These are phyloP conservation scores for Candida loeiensis DNA, from an alignment of 805 yeast genomes.

Conservation along the genomic window DNA sequence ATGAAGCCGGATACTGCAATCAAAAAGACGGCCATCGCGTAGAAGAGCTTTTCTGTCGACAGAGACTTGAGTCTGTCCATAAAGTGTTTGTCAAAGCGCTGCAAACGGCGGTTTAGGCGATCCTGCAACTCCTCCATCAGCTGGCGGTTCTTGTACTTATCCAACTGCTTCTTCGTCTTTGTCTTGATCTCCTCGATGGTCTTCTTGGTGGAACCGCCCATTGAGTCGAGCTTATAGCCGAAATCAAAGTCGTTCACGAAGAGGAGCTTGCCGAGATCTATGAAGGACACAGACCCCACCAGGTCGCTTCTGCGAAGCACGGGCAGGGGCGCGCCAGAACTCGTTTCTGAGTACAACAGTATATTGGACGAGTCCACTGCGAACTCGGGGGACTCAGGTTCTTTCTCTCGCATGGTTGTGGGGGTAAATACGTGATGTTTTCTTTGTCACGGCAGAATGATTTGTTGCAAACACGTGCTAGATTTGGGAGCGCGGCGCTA, in stretches of 20 bases:
- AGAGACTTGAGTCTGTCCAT: constrained; percentile 33
- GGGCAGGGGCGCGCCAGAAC: constrained; percentile 2
- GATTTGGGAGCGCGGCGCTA: neutral
- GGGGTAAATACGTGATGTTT: neutral
- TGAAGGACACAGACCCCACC: constrained; percentile 25
- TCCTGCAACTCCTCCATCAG: constrained; percentile 32
- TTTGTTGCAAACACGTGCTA: neutral
- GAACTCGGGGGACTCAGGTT: neutral
- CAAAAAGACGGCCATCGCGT: constrained; percentile 64
- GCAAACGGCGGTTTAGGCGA: constrained; percentile 26
- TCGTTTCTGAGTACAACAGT: constrained; percentile 3
- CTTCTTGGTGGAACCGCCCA: constrained; percentile 35
- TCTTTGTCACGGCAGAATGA: neutral
- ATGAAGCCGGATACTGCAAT: constrained; percentile 71
- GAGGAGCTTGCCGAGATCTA: constrained; percentile 36
- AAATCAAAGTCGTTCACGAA: constrained; percentile 42
- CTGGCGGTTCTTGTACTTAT: constrained; percentile 20
- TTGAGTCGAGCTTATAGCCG: constrained; percentile 35
- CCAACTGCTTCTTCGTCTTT: constrained; percentile 31
- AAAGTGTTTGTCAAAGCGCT: constrained; percentile 35
- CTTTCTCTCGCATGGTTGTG: neutral
- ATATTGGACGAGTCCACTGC: constrained; percentile 4
- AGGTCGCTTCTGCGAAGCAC: constrained; percentile 6
- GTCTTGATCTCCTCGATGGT: constrained; percentile 33
- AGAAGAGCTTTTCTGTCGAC: constrained; percentile 68